Evolutionary conservation across 2,329 filamentous ascomycete species (phyloP).

Genomic region (Purpureocillium lavendulum): DNA sequence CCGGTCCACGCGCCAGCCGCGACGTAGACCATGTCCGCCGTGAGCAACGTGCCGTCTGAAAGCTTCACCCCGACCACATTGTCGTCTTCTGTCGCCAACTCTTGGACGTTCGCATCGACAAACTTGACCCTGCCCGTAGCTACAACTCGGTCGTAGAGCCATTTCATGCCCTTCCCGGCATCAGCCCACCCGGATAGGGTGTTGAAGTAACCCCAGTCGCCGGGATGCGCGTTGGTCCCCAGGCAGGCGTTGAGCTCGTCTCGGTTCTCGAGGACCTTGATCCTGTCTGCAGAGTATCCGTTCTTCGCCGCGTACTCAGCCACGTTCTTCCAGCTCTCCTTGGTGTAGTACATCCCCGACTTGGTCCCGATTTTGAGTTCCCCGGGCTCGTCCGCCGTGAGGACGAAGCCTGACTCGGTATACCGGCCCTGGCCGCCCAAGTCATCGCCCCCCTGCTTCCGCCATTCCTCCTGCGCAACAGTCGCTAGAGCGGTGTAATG

Average conservation of each 20-base stretch:
- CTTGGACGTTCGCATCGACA: constrained; percentile 38
- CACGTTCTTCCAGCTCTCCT: constrained; percentile 54
- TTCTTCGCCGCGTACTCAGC: constrained; percentile 33
- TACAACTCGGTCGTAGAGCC: constrained; percentile 47
- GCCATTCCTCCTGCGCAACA: constrained; percentile 62
- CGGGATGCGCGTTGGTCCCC: constrained; percentile 43
- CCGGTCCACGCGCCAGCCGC: constrained; percentile 86
- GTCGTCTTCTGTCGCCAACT: constrained; percentile 29
- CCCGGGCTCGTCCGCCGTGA: constrained; percentile 46
- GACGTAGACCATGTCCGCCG: constrained; percentile 66
- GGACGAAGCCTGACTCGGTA: constrained; percentile 57
- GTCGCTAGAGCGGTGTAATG: constrained; percentile 69
- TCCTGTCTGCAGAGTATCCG: constrained; percentile 25
- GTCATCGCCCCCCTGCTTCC: constrained; percentile 44
- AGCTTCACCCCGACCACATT: constrained; percentile 45
- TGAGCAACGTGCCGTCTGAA: constrained; percentile 24
- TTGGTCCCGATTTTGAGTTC: constrained; percentile 21
- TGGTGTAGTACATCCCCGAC: constrained; percentile 49
- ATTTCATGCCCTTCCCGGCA: constrained; percentile 61
- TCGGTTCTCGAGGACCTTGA: constrained; percentile 35
- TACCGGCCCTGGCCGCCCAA: constrained; percentile 60
- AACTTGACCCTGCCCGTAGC: constrained; percentile 48
- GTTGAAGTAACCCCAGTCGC: constrained; percentile 67
- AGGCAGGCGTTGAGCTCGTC: constrained; percentile 35
- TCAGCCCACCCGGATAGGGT: constrained; percentile 71